Percentiles rank a stretch among this genome's conserved stretches.
These are phyloP conservation scores for Infundibulicybe gibba DNA, from an alignment of 768 basidiomycete genomes.

Conservation along the genomic window DNA sequence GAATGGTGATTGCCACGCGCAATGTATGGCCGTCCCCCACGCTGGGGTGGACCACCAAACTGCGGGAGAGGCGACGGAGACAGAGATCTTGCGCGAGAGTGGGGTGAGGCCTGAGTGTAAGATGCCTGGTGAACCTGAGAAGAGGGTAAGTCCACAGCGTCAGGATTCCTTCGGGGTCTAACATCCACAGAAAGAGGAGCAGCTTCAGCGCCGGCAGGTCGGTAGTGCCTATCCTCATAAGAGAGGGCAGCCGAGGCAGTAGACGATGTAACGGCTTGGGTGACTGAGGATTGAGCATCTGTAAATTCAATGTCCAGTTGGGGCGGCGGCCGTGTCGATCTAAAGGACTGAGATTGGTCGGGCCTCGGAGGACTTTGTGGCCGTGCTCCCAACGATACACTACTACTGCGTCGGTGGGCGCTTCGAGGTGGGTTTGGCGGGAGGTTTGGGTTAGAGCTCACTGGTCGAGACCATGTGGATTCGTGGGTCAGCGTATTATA, in stretches of 20 bases:
- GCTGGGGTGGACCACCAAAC: slow-evolving; percentile 9
- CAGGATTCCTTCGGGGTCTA: slow-evolving; percentile 16
- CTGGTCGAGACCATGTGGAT: slow-evolving; percentile 57
- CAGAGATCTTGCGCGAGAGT: slow-evolving; percentile 21
- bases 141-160: slow-evolving; percentile 10
- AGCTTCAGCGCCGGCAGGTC: slow-evolving; percentile 35
- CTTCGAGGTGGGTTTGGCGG: slow-evolving; percentile 16
- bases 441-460: slow-evolving; percentile 21
- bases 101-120: slow-evolving; percentile 23
- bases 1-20: slow-evolving; percentile 18
- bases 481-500: slow-evolving; percentile 54
- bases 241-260: slow-evolving; percentile 31
- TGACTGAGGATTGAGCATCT: slow-evolving; percentile 10
- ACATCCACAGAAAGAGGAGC: slow-evolving; percentile 16
- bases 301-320: slow-evolving; percentile 12
- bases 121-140: slow-evolving; percentile 12
- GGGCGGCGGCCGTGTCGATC: slow-evolving; percentile 12
- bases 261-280: slow-evolving; percentile 12
- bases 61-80: slow-evolving; percentile 15
- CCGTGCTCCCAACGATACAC: slow-evolving; percentile 19
- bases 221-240: slow-evolving; percentile 64
- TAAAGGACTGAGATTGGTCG: slow-evolving; percentile 21
- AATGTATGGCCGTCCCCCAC: slow-evolving; percentile 16
- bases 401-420: slow-evolving; percentile 20
- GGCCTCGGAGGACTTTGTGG: slow-evolving; percentile 20